Evolutionary conservation across 2,329 filamentous ascomycete species (phyloP), one percentile per base, ranked within the genome.

Genomic region (Domatiomyces catenatus): DNA sequence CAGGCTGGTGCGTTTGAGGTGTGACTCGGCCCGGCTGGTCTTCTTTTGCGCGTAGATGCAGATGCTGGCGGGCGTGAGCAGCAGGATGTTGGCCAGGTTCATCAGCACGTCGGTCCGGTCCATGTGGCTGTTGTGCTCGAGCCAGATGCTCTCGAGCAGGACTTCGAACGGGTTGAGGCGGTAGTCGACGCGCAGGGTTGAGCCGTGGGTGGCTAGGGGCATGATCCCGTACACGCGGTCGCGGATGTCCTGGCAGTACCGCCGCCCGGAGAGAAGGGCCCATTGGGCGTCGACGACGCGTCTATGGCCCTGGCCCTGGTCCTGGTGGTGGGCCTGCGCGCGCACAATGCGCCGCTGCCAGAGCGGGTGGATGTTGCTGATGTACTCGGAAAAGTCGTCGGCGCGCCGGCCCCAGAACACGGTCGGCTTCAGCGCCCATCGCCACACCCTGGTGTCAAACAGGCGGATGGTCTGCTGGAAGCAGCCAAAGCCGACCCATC

Each of bases 41-140:
- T 22, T 28, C 19, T 18, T 47, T 8, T 24, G 20, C 8, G 45
- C 45, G 45, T 47, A 47, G 20, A 47, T 47, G 45, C 45, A 47
- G 4, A 47, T 17, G 45, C 20, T 18, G 5, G 45, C 45, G 4
- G 45, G 45, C 45, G 45, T 47, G 15, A 47, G 45, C 2, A 47
- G 20, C 24, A 47, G 45, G 26, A 47, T 47, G 45, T 47, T 47
- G 22, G 45, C 45, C 17, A 47, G 45, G 26, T 47, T 47, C 45
- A 47, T 47, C 20, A 47, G 20, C 20, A 47, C 26, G 5, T 32
- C 45, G 8, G 45, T 47, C 7, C 45, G 17, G 26, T 47, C 45
- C 17, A 47, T 47, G 26, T 24, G 17, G 45, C 20, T 26, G 19
- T 24, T 8, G 17, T 47, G 45, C 45, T 47, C 45, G 2, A 47